These are phyloP conservation scores for Sphagnurus paluster DNA, from an alignment of 1,284 basidiomycete genomes.

Conservation along the genomic window DNA sequence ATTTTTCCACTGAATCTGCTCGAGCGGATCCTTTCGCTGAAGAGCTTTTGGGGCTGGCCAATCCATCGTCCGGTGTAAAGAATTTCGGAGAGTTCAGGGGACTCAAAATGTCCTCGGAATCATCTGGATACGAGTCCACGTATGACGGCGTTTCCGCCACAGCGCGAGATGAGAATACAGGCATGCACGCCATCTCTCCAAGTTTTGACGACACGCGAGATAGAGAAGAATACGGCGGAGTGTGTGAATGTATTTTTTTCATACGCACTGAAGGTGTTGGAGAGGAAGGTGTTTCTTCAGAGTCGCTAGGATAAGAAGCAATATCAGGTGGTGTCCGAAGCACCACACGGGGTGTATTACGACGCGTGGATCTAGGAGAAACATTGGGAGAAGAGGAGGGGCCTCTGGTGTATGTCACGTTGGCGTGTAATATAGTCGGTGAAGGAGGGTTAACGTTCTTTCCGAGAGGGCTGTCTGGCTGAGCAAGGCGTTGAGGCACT, in stretches of 20 bases:
- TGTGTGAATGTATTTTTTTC: no score
- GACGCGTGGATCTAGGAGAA: slow-evolving; percentile 8
- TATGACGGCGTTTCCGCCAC: slow-evolving; percentile 11
- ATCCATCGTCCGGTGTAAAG: slow-evolving; percentile 4
- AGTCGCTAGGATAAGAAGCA: slow-evolving; percentile 27
- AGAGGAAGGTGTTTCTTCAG: slow-evolving; percentile 7
- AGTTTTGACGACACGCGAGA: background rate
- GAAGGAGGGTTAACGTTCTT: slow-evolving; percentile 1
- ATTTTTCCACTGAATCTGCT: background rate
- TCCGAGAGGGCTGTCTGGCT: background rate
- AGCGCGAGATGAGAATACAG: slow-evolving; percentile 13
- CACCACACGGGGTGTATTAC: slow-evolving; percentile 13
- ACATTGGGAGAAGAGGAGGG: slow-evolving; percentile 17
- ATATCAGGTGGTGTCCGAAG: slow-evolving; percentile 31
- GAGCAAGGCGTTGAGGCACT: slow-evolving; percentile 11
- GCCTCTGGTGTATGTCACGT: slow-evolving; percentile 16
- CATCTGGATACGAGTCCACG: slow-evolving; percentile 12
- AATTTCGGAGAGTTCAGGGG: slow-evolving; percentile 8
- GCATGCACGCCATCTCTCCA: background rate
- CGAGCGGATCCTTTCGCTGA: background rate
- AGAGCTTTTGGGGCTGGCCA: background rate
- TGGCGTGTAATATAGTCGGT: slow-evolving; percentile 11
- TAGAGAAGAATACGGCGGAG: background rate
- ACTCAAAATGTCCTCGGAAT: slow-evolving; percentile 2
- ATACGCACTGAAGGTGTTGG: slow-evolving; percentile 2